Evolutionary conservation across 805 yeast species (phyloP), one percentile per base, ranked within the genome.

Genomic region (Saccharomyces paradoxus): DNA sequence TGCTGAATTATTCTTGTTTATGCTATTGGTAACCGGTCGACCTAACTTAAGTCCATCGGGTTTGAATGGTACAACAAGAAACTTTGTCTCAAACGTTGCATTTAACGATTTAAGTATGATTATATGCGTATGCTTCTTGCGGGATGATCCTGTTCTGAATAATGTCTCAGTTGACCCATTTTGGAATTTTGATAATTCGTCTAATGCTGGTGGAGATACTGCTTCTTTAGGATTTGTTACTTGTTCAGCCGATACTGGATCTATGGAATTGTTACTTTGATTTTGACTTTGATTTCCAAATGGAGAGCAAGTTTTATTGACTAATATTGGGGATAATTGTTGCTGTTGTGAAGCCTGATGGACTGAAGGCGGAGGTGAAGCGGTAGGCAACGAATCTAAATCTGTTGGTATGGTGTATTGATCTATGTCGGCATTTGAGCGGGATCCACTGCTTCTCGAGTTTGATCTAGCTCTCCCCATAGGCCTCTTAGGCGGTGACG

Each of bases 11-110:
- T 30, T n/a, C 17, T 77, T 81, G 41, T 81, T 82, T 54, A 77
- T 76, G 49, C 77, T 75, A 57, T 77, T 78, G 5, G 84, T 29
- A 32, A 87, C 84, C 49, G 96, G 98, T 53, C 99, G 79, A 1
- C 99, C 99, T 26, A 94, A 75, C 66, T 89, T 89, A 52, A 91
- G 72, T 2, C 89, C 83, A 13, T 87, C 90, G 0, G 99, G 99
- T 55, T 75, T 77, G 55, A 81, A 77, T 1, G 98, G 97, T 7
- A 94, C 83, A 13, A 81, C 81, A 44, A 94, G 74, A 52, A 86
- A 83, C 68, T 92, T 94, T 55, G 83, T 78, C 46, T 83, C 87
- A 66, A 91, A 90, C 0, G 97, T 85, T 51, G 81, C 88, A 69
- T 92, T 92, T 50, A 90, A 72, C 0, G 97, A 84, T 13, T 81